These are phyloP conservation scores for Solanum appendiculatum DNA, from an alignment of 257 asterid species.

Conservation along the genomic window DNA sequence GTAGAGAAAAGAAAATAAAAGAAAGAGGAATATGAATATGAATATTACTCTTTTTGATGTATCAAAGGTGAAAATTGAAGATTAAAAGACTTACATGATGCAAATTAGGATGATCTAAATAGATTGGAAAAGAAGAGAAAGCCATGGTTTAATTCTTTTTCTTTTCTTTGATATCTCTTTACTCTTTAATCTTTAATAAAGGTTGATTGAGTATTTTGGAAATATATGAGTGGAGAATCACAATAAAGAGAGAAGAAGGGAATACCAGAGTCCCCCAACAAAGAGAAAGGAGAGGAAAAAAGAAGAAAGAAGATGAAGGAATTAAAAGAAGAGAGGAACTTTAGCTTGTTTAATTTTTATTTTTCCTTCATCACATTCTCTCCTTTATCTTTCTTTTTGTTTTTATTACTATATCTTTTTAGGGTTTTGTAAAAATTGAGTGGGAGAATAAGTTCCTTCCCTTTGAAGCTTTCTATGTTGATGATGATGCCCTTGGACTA, in stretches of 20 bases:
- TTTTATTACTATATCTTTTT: conserved; percentile 12
- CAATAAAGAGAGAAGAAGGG: conserved; percentile 8
- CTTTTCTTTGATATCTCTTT: conserved; percentile 5
- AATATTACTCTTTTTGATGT: conserved; percentile 18
- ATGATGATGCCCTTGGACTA: conserved; percentile 1
- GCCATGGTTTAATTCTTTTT: conserved; percentile 16
- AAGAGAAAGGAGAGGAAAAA: conserved; percentile 7
- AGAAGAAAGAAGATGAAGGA: conserved; percentile 11
- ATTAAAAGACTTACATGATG: conserved; percentile 32
- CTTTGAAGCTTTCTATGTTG: conserved; percentile 17
- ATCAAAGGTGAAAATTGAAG: not conserved
- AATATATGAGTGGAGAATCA: conserved; percentile 28
- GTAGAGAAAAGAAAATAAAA: not conserved
- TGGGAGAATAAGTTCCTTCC: conserved; percentile 25
- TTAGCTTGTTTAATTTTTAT: conserved; percentile 8
- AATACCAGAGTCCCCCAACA: conserved; percentile 19
- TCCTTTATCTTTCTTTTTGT: conserved; percentile 15
- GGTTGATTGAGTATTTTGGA: conserved; percentile 25
- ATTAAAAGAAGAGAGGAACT: conserved; percentile 13
- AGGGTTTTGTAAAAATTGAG: conserved; percentile 19
- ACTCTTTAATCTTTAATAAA: conserved; percentile 21
- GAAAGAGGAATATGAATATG: conserved; percentile 19
- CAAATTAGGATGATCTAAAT: conserved; percentile 42
- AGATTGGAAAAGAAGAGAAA: conserved; percentile 44
- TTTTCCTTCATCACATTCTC: conserved; percentile 5